These are phyloP conservation scores for Candida endomychidarum DNA, from an alignment of 805 yeast genomes.

Conservation along the genomic window DNA sequence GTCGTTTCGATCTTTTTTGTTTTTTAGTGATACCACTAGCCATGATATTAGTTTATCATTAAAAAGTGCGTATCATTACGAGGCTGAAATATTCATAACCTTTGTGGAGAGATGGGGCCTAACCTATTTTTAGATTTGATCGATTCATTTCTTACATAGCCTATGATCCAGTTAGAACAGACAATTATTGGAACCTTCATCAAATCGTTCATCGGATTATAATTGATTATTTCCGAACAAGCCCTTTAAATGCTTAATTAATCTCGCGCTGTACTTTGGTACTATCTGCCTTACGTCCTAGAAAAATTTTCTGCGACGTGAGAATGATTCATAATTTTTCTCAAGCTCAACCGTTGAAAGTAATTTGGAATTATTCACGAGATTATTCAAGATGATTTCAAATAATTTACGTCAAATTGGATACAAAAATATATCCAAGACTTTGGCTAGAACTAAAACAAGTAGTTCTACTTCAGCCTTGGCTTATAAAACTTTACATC, in stretches of 20 bases:
- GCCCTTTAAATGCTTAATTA: too few relatives aligned
- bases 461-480: constrained; percentile 86
- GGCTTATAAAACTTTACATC: constrained; percentile 89
- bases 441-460: constrained; percentile 13
- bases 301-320: constrained; percentile 3
- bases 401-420: constrained; percentile 6
- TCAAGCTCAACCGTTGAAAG: not conserved
- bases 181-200: too few relatives aligned
- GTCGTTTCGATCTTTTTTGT: constrained; percentile 1
- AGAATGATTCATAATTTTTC: constrained; percentile 5
- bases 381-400: constrained; percentile 1
- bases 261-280: too few relatives aligned
- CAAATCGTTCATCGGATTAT: too few relatives aligned
- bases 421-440: not conserved
- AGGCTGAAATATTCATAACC: too few relatives aligned
- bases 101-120: too few relatives aligned
- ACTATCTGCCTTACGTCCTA: not conserved
- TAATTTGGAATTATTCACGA: not conserved
- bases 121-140: too few relatives aligned
- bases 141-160: too few relatives aligned
- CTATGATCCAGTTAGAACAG: too few relatives aligned
- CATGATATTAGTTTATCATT: too few relatives aligned
- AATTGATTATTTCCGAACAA: too few relatives aligned
- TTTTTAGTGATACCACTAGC: too few relatives aligned
- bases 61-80: not conserved